Conservation (phyloP, 257 asterid genomes). For the Cinchona pubescens region DNA sequence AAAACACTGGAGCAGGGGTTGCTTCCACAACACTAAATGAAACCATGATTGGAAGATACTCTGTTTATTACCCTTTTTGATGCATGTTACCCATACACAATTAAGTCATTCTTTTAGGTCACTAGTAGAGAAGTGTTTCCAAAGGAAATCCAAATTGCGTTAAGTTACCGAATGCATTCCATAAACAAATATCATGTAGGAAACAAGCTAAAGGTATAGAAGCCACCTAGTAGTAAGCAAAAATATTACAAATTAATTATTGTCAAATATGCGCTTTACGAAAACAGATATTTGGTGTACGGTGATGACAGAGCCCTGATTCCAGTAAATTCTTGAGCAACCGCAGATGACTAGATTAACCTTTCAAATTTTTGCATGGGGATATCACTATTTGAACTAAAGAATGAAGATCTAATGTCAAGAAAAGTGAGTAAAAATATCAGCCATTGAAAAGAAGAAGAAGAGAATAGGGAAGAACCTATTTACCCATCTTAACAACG, state of each 20-base stretch:
- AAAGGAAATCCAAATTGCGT: no score
- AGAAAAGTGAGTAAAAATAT: neutral
- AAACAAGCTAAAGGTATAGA: neutral
- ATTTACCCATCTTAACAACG: conserved; percentile 43
- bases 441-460: neutral
- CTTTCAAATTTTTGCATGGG: no score
- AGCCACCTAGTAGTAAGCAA: neutral
- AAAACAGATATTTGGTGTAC: neutral
- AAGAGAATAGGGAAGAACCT: conserved; percentile 15
- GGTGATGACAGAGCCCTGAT: neutral
- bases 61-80: neutral
- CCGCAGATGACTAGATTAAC: neutral
- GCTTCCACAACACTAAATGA: neutral
- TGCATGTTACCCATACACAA: neutral
- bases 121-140: neutral
- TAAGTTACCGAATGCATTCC: neutral
- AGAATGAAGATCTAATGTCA: neutral
- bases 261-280: neutral
- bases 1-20: neutral
- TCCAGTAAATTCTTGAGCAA: neutral
- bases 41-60: no score
- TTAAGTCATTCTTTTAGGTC: neutral
- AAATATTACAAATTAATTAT: no score
- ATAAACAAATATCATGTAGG: neutral
- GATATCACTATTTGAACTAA: no score